Percentiles rank a stretch among this genome's conserved stretches.
phyloP scores from a whole-genome alignment of 2,329 filamentous ascomycete genomes.

The Byssoonygena ceratinophila region DNA sequence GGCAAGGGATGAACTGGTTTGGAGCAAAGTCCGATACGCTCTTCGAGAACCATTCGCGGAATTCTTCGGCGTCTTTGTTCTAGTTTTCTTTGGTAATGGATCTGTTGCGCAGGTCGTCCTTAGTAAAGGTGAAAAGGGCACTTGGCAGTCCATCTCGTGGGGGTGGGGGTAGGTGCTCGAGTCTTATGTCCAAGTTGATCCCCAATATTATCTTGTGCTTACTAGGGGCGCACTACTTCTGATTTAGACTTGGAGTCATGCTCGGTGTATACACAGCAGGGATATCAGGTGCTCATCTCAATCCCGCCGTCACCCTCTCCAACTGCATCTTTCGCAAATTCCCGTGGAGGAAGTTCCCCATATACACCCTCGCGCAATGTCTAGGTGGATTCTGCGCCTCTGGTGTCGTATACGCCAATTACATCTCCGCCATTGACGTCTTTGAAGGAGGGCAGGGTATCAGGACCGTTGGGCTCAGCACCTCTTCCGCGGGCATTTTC shows the following conservation, averaged over 20 bases:
- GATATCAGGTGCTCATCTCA: conserved; percentile 54
- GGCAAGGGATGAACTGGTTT: conserved; percentile 30
- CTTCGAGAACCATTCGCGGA: conserved; percentile 54
- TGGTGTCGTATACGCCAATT: conserved; percentile 52
- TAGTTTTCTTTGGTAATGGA: conserved; percentile 61
- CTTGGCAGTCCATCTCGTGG: conserved; percentile 45
- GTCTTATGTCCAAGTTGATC: background rate
- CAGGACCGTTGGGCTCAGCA: conserved; percentile 51
- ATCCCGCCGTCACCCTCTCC: conserved; percentile 59
- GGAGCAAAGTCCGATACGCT: conserved; percentile 44
- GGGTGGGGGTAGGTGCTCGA: conserved; percentile 37
- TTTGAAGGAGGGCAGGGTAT: conserved; percentile 50
- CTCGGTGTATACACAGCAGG: conserved; percentile 54
- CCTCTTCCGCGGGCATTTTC: conserved; percentile 59
- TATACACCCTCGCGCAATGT: conserved; percentile 56
- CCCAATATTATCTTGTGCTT: background rate
- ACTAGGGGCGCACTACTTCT: background rate
- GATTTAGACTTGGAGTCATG: conserved; percentile 52
- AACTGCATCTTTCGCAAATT: conserved; percentile 59
- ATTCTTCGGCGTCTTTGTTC: conserved; percentile 57
- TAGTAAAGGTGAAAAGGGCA: conserved; percentile 37
- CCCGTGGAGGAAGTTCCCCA: conserved; percentile 58
- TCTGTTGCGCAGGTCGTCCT: conserved; percentile 59
- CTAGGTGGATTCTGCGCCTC: conserved; percentile 57
- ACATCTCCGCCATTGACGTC: conserved; percentile 52